Evolutionary conservation across 768 basidiomycete species (phyloP).

Genomic region (Hypsizygus marmoreus): DNA sequence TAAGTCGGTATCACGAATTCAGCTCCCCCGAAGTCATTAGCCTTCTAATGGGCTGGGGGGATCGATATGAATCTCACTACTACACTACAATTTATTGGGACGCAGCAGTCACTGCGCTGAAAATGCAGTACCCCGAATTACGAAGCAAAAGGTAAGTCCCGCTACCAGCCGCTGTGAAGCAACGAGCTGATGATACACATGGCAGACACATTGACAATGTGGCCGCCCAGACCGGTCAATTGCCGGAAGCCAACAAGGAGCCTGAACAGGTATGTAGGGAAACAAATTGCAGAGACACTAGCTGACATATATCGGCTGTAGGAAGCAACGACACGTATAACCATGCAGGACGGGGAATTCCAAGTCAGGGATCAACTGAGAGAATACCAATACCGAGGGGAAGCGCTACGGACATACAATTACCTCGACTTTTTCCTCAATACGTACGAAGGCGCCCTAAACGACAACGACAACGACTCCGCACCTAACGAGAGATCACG

Average conservation of each 20-base stretch:
- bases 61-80: slow-evolving; percentile 35
- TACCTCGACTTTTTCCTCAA: slow-evolving; percentile 19
- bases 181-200: no score
- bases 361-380: slow-evolving; percentile 17
- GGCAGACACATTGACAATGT: no score
- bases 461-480: slow-evolving; percentile 18
- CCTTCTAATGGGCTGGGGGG: slow-evolving; percentile 46
- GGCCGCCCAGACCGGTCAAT: no score
- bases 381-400: slow-evolving; percentile 23
- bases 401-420: slow-evolving; percentile 3
- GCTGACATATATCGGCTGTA: background rate
- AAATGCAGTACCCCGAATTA: slow-evolving; percentile 13
- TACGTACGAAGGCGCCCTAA: slow-evolving; percentile 25
- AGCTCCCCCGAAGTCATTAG: slow-evolving; percentile 36
- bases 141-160: background rate
- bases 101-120: slow-evolving; percentile 10
- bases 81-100: slow-evolving; percentile 38
- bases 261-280: no score
- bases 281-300: no score
- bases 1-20: slow-evolving; percentile 38
- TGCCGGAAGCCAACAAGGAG: no score
- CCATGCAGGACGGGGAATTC: slow-evolving; percentile 1
- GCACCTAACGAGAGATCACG: slow-evolving; percentile 8
- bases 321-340: background rate
- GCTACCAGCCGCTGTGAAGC: no score